phyloP scores from a whole-genome alignment of 192 early-diverging fungal species.

The Jimgerdemannia flammicorona region DNA sequence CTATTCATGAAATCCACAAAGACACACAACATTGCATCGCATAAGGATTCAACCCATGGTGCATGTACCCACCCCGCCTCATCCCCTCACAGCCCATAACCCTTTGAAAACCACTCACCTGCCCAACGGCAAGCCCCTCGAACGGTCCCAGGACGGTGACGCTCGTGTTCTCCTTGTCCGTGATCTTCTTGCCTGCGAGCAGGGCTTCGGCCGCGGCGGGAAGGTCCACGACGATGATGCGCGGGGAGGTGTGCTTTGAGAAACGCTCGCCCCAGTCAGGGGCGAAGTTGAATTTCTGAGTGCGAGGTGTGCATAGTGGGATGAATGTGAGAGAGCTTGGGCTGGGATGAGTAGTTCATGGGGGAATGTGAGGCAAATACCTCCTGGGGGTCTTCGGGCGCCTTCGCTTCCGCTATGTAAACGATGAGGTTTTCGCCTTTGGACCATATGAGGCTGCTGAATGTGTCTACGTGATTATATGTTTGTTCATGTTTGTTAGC shows the following conservation, averaged over 20 bases:
- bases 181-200: conserved; percentile 27
- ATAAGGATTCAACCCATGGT: too few species aligned
- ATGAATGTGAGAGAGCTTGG: too few species aligned
- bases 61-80: not conserved
- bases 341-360: not conserved
- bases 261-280: conserved; percentile 74
- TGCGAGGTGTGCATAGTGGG: not conserved
- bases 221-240: conserved; percentile 52
- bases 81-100: not conserved
- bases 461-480: conserved; percentile 9
- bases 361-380: not conserved
- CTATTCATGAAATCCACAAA: too few species aligned
- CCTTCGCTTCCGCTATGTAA: conserved; percentile 71
- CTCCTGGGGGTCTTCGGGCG: conserved; percentile 37
- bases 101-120: not conserved
- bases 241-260: conserved; percentile 51
- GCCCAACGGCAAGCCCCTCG: not conserved
- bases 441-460: conserved; percentile 64
- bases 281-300: conserved; percentile 41
- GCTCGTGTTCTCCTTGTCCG: conserved; percentile 21
- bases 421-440: conserved; percentile 46
- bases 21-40: too few species aligned
- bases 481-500: too few species aligned
- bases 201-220: conserved; percentile 28
- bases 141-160: not conserved